phyloP scores from a whole-genome alignment of 2,329 filamentous ascomycete genomes.

The Neonectria coccinea region DNA sequence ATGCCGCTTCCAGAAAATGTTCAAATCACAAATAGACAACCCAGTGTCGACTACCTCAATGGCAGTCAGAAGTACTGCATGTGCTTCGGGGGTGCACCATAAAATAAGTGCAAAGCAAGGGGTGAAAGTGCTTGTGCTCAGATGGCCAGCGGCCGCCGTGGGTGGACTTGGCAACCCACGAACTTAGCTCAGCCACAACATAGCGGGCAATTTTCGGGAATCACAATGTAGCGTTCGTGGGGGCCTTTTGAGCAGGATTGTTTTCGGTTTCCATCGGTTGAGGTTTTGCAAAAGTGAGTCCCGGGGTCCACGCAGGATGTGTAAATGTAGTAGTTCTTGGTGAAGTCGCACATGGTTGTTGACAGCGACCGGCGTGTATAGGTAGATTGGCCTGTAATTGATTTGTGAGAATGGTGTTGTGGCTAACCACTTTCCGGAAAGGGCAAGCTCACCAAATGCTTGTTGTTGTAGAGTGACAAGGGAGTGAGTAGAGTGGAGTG shows the following conservation, averaged over 20 bases:
- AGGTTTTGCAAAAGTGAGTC: slow-evolving; percentile 77
- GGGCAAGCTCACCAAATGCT: slow-evolving; percentile 30
- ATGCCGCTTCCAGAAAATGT: slow-evolving; percentile 1
- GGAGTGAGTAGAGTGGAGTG: slow-evolving; percentile 15
- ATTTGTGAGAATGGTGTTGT: slow-evolving; percentile 20
- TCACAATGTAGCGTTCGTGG: slow-evolving; percentile 79
- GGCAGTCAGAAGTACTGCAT: slow-evolving; percentile 7
- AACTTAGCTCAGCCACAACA: slow-evolving; percentile 53
- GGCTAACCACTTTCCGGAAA: slow-evolving; percentile 25
- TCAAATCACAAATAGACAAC: slow-evolving; percentile 5
- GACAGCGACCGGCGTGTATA: background rate
- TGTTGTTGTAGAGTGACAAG: slow-evolving; percentile 17
- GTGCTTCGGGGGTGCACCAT: slow-evolving; percentile 6
- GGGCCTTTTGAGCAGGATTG: slow-evolving; percentile 71
- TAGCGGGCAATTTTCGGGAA: slow-evolving; percentile 69
- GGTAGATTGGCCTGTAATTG: slow-evolving; percentile 1
- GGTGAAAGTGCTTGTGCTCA: slow-evolving; percentile 2
- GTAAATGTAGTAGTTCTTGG: slow-evolving; percentile 83
- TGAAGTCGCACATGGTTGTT: slow-evolving; percentile 70
- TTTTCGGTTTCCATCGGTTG: slow-evolving; percentile 72
- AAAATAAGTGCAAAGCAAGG: background rate
- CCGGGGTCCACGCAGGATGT: slow-evolving; percentile 76
- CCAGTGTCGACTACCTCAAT: slow-evolving; percentile 3
- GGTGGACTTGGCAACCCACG: slow-evolving; percentile 4
- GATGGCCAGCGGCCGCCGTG: slow-evolving; percentile 4